These are phyloP conservation scores for Apiospora malaysiana DNA, from an alignment of 2,329 filamentous ascomycete species.

Conservation along the genomic window DNA sequence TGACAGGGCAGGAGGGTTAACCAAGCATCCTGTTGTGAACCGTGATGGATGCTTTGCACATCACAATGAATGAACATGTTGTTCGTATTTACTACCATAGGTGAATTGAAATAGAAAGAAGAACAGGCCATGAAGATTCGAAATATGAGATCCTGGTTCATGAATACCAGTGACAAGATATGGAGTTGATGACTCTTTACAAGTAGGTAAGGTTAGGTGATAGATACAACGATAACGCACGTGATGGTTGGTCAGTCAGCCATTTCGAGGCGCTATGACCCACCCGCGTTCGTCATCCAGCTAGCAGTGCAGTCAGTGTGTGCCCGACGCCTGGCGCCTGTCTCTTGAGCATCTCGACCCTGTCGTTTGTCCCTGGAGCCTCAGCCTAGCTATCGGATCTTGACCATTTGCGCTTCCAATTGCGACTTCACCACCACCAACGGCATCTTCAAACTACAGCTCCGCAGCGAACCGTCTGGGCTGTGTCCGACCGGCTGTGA, in stretches of 20 bases:
- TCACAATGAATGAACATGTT: too few species aligned
- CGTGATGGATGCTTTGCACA: too few species aligned
- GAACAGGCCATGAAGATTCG: too few species aligned
- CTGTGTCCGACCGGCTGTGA: background rate
- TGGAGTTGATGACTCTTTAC: too few species aligned
- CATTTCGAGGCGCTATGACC: background rate
- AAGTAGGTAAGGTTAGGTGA: too few species aligned
- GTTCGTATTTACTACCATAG: too few species aligned
- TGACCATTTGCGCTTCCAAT: background rate
- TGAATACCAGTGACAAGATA: background rate
- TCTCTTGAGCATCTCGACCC: constrained; percentile 7
- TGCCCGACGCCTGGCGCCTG: background rate
- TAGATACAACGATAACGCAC: too few species aligned
- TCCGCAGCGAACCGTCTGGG: background rate
- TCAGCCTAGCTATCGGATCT: constrained; percentile 11
- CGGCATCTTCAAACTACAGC: background rate
- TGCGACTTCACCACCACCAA: constrained; percentile 6
- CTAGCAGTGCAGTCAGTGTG: too few species aligned
- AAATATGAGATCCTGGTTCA: too few species aligned
- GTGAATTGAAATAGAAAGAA: too few species aligned
- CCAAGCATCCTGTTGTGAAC: background rate
- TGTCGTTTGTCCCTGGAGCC: background rate
- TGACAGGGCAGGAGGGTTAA: background rate
- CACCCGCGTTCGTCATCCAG: constrained; percentile 5
- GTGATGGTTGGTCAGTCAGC: constrained; percentile 17